phyloP scores from a whole-genome alignment of 306 rosid genomes.

The Cercis canadensis region DNA sequence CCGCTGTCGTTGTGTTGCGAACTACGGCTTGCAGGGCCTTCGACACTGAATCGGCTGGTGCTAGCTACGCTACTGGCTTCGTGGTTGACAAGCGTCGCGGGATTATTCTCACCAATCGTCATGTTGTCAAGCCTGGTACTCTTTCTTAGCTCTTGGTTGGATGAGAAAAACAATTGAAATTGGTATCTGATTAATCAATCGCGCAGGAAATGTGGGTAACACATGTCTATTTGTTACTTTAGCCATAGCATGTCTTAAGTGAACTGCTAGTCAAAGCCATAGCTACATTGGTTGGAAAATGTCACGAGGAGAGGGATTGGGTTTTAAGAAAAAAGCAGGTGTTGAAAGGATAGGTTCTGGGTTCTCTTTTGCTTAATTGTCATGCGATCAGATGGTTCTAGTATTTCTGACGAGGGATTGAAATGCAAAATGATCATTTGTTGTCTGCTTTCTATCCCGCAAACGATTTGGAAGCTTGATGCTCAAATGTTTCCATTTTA shows the following conservation, averaged over 20 bases:
- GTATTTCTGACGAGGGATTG: neutral
- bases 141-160: neutral
- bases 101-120: conserved; percentile 94
- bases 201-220: neutral
- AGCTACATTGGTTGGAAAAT: neutral
- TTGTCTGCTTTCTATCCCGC: neutral
- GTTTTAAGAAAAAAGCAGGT: too few relatives aligned
- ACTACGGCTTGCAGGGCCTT: conserved; percentile 87
- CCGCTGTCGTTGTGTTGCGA: conserved; percentile 87
- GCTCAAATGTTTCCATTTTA: neutral
- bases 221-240: too few relatives aligned
- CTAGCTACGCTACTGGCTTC: conserved; percentile 91
- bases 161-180: neutral
- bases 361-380: neutral
- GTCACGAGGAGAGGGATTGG: too few relatives aligned
- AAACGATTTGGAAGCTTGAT: neutral
- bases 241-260: neutral
- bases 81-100: conserved; percentile 94
- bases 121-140: conserved; percentile 92
- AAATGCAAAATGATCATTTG: neutral
- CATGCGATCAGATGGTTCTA: neutral
- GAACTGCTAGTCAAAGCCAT: neutral
- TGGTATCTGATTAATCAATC: neutral
- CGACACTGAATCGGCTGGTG: conserved; percentile 91
- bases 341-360: neutral